These are phyloP conservation scores for Taiozyma sp. DNA, from an alignment of 1,139 yeast genomes.

Conservation along the genomic window DNA sequence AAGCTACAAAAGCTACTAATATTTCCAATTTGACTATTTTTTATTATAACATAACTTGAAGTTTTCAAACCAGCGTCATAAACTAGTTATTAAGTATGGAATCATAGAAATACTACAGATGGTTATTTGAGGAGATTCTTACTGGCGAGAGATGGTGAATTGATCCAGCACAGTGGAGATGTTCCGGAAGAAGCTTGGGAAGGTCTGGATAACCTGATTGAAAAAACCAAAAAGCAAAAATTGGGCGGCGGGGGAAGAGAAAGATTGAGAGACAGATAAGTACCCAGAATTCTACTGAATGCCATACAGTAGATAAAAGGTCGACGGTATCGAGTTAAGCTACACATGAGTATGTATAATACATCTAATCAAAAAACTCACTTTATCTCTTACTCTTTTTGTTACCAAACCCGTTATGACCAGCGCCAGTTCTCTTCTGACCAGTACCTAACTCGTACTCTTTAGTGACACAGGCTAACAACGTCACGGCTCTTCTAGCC, in stretches of 20 bases:
- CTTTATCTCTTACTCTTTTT: neutral
- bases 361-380: neutral
- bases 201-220: neutral
- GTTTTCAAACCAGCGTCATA: no score
- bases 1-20: no score
- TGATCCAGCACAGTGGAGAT: slow-evolving; percentile 31
- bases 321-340: no score
- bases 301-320: no score
- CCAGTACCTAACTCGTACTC: slow-evolving; percentile 33
- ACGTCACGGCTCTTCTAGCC: slow-evolving; percentile 61
- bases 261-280: neutral
- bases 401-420: neutral
- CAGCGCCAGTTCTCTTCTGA: neutral
- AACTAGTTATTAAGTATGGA: no score
- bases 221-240: neutral
- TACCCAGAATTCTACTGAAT: neutral
- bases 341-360: neutral
- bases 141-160: slow-evolving; percentile 62
- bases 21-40: no score
- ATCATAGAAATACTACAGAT: slow-evolving; percentile 1
- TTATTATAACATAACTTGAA: no score
- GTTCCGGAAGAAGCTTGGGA: neutral
- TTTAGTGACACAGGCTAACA: slow-evolving; percentile 57
- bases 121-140: slow-evolving; percentile 96
- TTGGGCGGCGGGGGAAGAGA: neutral